Evolutionary conservation across 139 green algal genomes (phyloP).

Genomic region (Mesostigma viride): DNA sequence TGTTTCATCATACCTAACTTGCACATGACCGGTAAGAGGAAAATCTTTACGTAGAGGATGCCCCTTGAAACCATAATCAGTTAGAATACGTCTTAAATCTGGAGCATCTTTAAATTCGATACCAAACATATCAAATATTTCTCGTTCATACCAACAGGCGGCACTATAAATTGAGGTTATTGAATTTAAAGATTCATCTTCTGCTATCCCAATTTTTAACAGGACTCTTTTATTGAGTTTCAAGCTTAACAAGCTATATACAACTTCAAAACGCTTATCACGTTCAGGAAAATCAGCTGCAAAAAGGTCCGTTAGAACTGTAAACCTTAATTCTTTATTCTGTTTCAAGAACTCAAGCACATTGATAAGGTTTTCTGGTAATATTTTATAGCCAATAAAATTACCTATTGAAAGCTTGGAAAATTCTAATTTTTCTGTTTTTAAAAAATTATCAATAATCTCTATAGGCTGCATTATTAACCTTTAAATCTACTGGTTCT

Average conservation of each 20-base stretch:
- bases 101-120: constrained; percentile 74
- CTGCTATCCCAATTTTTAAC: constrained; percentile 40
- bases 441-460: too few relatives aligned
- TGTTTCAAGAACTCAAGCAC: too few relatives aligned
- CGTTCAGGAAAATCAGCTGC: constrained; percentile 72
- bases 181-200: constrained; percentile 40
- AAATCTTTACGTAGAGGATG: constrained; percentile 84
- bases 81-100: constrained; percentile 76
- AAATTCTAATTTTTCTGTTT: too few relatives aligned
- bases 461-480: too few relatives aligned
- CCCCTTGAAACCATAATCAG: constrained; percentile 81
- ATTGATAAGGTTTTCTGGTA: too few relatives aligned
- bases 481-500: too few relatives aligned
- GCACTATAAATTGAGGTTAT: constrained; percentile 35
- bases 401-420: too few relatives aligned
- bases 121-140: constrained; percentile 85
- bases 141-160: constrained; percentile 62
- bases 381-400: too few relatives aligned
- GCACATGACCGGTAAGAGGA: constrained; percentile 67
- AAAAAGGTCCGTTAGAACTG: constrained; percentile 66
- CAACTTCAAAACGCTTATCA: constrained; percentile 58
- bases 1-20: constrained; percentile 60
- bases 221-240: constrained; percentile 41
- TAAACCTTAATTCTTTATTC: too few relatives aligned
- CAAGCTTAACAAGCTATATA: constrained; percentile 61